These are phyloP conservation scores for Rauvolfia tetraphylla DNA, from an alignment of 257 asterid genomes.

Conservation along the genomic window DNA sequence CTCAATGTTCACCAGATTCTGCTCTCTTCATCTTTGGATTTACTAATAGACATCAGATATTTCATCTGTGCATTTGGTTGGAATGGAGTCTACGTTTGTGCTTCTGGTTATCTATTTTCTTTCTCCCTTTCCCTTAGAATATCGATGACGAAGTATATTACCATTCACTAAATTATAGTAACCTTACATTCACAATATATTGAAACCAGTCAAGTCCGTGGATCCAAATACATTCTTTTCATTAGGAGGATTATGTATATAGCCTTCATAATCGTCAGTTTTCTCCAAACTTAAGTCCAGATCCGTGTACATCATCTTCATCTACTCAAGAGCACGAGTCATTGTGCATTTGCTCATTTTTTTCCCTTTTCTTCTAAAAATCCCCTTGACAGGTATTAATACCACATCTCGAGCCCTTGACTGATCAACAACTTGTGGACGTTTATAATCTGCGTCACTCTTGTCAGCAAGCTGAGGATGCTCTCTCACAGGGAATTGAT, in stretches of 20 bases:
- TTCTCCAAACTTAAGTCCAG: neutral
- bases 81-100: neutral
- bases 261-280: neutral
- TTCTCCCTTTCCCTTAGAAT: neutral
- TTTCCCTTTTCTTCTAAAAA: neutral
- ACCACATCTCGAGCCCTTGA: constrained; percentile 69
- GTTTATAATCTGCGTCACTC: constrained; percentile 58
- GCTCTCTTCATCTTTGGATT: neutral
- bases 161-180: neutral
- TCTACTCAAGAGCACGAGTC: neutral
- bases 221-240: no score
- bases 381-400: constrained; percentile 46
- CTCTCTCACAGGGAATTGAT: constrained; percentile 84
- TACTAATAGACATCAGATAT: neutral
- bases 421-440: constrained; percentile 50
- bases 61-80: neutral
- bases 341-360: neutral
- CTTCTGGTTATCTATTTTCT: neutral
- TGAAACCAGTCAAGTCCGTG: no score
- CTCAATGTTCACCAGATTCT: neutral
- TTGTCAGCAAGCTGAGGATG: constrained; percentile 95
- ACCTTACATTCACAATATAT: neutral
- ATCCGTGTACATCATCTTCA: neutral
- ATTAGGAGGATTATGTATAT: no score
- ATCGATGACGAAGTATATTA: neutral